Percentiles rank a stretch among this genome's conserved stretches.
phyloP scores from a whole-genome alignment of 2,329 filamentous ascomycete genomes.

The Hypoxylon sp. region DNA sequence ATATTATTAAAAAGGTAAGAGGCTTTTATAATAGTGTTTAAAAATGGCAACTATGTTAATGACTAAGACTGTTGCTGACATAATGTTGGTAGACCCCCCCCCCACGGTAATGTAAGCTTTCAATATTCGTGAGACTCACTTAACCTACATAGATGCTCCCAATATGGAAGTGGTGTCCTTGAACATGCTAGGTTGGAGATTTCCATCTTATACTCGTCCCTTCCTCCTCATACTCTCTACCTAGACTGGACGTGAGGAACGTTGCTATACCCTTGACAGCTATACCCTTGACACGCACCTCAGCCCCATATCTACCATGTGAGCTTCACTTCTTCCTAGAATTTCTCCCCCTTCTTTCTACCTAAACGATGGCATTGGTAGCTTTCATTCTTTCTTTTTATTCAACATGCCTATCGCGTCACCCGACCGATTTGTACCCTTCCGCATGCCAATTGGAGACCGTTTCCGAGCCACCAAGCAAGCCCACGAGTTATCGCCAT shows the following conservation, averaged over 20 bases:
- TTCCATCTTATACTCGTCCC: neutral
- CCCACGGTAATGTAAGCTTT: neutral
- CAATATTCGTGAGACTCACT: neutral
- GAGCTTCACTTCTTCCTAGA: conserved; percentile 24
- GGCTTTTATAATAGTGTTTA: no score
- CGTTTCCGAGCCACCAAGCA: conserved; percentile 64
- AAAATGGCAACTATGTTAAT: no score
- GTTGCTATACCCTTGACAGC: conserved; percentile 5
- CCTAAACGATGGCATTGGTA: conserved; percentile 49
- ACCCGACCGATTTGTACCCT: conserved; percentile 68
- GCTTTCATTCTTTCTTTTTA: conserved; percentile 50
- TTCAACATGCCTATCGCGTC: conserved; percentile 50
- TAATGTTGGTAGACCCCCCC: no score
- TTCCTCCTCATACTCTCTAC: conserved; percentile 7
- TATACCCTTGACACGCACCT: conserved; percentile 8
- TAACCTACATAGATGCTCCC: neutral
- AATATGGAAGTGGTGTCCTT: conserved; percentile 10
- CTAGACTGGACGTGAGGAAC: conserved; percentile 11
- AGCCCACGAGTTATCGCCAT: conserved; percentile 59
- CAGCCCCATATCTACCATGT: conserved; percentile 5
- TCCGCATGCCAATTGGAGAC: conserved; percentile 59
- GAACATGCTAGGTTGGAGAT: neutral
- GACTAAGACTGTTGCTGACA: no score
- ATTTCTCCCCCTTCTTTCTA: conserved; percentile 34
- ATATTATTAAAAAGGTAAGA: no score